These are phyloP conservation scores for Singerocomus inundabilis DNA, from an alignment of 1,284 basidiomycete genomes.

Conservation along the genomic window DNA sequence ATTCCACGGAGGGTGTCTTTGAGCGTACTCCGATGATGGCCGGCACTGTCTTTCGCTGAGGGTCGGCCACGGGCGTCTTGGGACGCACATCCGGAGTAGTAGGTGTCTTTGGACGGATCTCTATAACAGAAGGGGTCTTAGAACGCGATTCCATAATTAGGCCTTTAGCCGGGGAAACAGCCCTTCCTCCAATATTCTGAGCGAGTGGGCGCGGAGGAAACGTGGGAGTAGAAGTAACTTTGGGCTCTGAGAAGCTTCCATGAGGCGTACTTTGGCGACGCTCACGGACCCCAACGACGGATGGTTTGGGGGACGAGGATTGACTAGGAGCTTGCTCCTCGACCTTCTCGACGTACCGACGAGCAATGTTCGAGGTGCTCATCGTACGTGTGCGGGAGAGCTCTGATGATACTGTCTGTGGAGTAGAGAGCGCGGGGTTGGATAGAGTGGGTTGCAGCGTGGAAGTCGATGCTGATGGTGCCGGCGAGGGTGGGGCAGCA, in stretches of 20 bases:
- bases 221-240: conserved; percentile 39
- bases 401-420: conserved; percentile 13
- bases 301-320: conserved; percentile 16
- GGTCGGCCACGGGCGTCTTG: conserved; percentile 19
- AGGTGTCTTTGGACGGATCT: conserved; percentile 17
- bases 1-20: conserved; percentile 25
- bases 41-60: conserved; percentile 10
- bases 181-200: conserved; percentile 16
- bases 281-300: conserved; percentile 28
- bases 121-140: conserved; percentile 15
- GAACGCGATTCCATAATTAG: conserved; percentile 18
- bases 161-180: conserved; percentile 13
- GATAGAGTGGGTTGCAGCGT: conserved; percentile 2
- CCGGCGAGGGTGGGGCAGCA: neutral
- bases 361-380: conserved; percentile 37
- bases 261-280: conserved; percentile 38
- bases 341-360: conserved; percentile 38
- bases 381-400: conserved; percentile 31
- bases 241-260: conserved; percentile 30
- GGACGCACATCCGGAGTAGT: conserved; percentile 8
- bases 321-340: conserved; percentile 25
- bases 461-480: conserved; percentile 27
- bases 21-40: conserved; percentile 18
- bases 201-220: conserved; percentile 31
- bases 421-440: neutral